phyloP scores from a whole-genome alignment of 139 green algal species.

The Asterochloris erici region DNA sequence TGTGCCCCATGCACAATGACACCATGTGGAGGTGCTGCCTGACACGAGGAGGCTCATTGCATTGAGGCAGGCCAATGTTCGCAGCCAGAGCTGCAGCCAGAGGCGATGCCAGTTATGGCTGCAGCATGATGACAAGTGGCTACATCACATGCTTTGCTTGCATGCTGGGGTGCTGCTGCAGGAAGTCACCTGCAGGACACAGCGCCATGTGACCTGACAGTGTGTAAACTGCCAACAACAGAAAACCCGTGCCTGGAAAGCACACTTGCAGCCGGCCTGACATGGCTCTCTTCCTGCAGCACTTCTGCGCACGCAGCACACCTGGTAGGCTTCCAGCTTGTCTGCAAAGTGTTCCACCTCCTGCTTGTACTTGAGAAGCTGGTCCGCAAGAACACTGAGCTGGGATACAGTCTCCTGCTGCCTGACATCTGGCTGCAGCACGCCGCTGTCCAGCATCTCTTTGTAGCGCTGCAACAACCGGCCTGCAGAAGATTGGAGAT shows the following conservation, averaged over 20 bases:
- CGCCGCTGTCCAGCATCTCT: background rate
- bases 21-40: background rate
- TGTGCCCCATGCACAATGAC: background rate
- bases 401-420: conserved; percentile 4
- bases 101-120: too few relatives aligned
- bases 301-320: background rate
- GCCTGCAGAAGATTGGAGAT: background rate
- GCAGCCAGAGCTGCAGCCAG: too few relatives aligned
- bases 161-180: background rate
- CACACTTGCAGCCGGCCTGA: background rate
- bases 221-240: background rate
- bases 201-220: background rate
- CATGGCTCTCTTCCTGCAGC: background rate
- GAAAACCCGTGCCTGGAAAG: background rate
- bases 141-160: background rate
- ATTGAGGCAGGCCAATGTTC: too few relatives aligned
- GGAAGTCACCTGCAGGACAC: background rate
- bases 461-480: background rate
- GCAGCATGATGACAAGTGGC: too few relatives aligned
- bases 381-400: conserved; percentile 2
- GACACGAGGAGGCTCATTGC: background rate
- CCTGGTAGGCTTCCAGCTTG: background rate
- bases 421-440: background rate
- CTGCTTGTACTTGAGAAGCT: background rate
- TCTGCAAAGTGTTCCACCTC: background rate